Evolutionary conservation across 2,329 filamentous ascomycete species (phyloP), one percentile per base, ranked within the genome.

Genomic region (Pseudogymnoascus sp.): DNA sequence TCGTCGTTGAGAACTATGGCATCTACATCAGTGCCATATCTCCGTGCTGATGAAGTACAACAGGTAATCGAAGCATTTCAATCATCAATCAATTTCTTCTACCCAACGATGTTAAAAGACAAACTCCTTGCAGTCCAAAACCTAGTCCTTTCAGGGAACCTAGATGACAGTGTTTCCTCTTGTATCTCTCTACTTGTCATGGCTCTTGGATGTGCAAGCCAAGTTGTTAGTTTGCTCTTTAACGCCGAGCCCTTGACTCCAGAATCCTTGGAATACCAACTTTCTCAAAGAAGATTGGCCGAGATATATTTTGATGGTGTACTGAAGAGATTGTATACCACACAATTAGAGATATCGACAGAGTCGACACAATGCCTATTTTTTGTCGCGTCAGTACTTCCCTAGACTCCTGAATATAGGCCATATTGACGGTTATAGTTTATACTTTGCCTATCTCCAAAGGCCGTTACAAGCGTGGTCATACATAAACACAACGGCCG

Each of bases 391-490:
- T 83, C 66, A 68, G 79, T 43, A 4, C 13, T 19, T 23, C 43
- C 4, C 23, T 31, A n/a, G n/a, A 34, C 31, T 43, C 3, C 0
- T 14, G 13, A 14, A 4, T 4, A 0, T 28, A 8, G 8, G 45
- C 23, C 54, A 21, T 43, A 8, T 16, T 62, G 13, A 62, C 21
- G 28, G n/a, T 5, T 16, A 11, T 62, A 78, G 79, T 0, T 64
- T 83, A 1, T 83, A 82, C 66, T 82, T 80, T 65, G 79, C 80
- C 0, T 83, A 79, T 34, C 69, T 82, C 0, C 77, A 80, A 2
- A 72, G 80, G 1, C 81, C 81, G 0, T 71, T 83, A 1, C 81
- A 83, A 63, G 80, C 81, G 0, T 83, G 81, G 81, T 78, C 80
- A 37, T 80, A 81, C 62, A 78, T 83, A 62, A 80, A 77, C 60